Evolutionary conservation across 2,329 filamentous ascomycete genomes (phyloP).

Genomic region (Claviceps digitariae): DNA sequence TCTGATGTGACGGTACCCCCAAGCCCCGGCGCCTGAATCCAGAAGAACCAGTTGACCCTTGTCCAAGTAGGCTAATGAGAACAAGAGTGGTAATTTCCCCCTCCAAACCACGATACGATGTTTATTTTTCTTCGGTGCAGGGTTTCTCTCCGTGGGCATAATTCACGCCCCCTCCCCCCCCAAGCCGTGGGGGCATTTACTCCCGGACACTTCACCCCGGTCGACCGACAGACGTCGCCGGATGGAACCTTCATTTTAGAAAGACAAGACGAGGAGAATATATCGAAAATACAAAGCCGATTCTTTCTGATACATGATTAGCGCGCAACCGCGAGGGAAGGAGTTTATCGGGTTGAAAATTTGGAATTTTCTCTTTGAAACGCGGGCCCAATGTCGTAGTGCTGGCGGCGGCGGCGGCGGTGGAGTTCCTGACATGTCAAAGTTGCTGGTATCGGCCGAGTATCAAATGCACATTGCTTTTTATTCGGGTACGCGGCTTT

Average conservation of each 20-base stretch:
- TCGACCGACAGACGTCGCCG: background rate
- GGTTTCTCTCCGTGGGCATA: too few species aligned
- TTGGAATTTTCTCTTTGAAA: background rate
- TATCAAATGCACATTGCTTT: background rate
- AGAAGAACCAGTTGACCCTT: background rate
- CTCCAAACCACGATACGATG: background rate
- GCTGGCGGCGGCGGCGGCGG: background rate
- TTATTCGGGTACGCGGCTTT: conserved; percentile 6
- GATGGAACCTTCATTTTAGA: background rate
- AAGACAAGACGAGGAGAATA: background rate
- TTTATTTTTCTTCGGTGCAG: background rate
- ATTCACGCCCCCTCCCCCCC: too few species aligned
- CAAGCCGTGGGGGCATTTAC: too few species aligned
- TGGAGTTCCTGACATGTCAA: background rate
- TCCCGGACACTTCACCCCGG: background rate
- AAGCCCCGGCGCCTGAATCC: background rate
- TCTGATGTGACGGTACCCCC: too few species aligned
- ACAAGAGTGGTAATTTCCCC: background rate
- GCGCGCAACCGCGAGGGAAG: too few species aligned
- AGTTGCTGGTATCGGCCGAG: background rate
- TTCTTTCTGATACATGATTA: too few species aligned
- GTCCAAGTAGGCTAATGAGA: background rate
- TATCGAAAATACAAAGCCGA: too few species aligned
- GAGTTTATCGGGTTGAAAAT: too few species aligned
- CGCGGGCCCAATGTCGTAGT: background rate